Evolutionary conservation across 345 rosid species (phyloP), one percentile per base, ranked within the genome.

Genomic region (Pistacia atlantica): DNA sequence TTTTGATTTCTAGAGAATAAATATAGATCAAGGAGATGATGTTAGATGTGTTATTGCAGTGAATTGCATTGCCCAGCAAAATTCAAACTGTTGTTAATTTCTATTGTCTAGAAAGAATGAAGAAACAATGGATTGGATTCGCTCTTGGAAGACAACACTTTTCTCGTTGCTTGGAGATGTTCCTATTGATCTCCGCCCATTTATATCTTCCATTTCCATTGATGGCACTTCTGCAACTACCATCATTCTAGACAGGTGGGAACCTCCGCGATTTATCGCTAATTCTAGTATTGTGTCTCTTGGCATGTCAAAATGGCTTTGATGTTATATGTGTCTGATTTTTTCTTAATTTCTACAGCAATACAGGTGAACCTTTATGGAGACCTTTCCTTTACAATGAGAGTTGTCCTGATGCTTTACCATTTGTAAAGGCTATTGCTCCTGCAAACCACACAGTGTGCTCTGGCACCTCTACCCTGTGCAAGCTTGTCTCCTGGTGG

Each of bases 401-500:
- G 85, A 93, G 92, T 79, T 91, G 90, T 52, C 84, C 88, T 17
- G 93, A 93, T 80, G 94, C 97, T 54, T 85, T 95, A 74, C 90
- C 90, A 3, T 72, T 69, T 63, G 92, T 91, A 10, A 90, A 87
- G 84, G 90, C 96, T 48, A 84, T 93, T 68, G 97, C 97, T 65
- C 98, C 99, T 35, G 76, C 55, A n/a, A 93, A 88, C 88, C 99
- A 93, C 77, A 93, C 98, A 0, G 98, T 95, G 67, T 93, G 98
- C 85, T 89, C 98, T 11, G 93, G 88, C 69, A 84, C 98, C 25
- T 95, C 98, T 59, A 93, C 97, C 56, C 80, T 95, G 46, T 95
- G 99, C 86, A 95, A 95, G 80, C 98, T 93, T 28, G 92, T 93
- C 49, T 89, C 96, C 3, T 93, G 99, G 98, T 95, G 99, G 98